A percentile compares a stretch with the other conserved stretches of the same genome.
phyloP scores from a whole-genome alignment of 805 yeast genomes.

The Ogataea degrootiae region DNA sequence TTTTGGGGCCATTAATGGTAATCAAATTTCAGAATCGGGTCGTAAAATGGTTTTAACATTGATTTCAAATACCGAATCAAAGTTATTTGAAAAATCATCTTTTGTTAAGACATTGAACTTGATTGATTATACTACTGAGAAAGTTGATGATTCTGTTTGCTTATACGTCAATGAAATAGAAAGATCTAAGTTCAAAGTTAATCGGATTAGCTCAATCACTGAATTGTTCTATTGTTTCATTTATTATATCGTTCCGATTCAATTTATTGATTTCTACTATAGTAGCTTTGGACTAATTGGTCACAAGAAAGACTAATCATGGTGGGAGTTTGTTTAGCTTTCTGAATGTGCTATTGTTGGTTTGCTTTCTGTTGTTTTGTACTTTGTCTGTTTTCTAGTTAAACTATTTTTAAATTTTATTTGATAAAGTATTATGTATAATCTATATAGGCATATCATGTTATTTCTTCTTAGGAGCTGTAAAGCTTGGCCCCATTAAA shows the following conservation, averaged over 20 bases:
- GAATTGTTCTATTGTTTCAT: not conserved
- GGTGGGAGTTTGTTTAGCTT: not conserved
- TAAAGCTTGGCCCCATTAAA: conserved; percentile 29
- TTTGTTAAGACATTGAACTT: not conserved
- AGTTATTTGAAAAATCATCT: too few relatives aligned
- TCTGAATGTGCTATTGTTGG: too few relatives aligned
- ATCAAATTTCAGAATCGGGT: too few relatives aligned
- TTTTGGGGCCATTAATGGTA: too few relatives aligned
- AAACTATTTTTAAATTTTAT: not conserved
- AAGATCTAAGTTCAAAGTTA: not conserved
- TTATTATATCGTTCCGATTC: not conserved
- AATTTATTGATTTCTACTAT: too few relatives aligned
- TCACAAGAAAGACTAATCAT: not conserved
- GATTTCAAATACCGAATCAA: too few relatives aligned
- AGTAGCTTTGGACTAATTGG: not conserved
- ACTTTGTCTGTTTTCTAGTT: not conserved
- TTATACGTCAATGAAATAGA: not conserved
- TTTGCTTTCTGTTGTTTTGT: too few relatives aligned
- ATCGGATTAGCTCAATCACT: not conserved
- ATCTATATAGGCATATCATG: conserved; percentile 37
- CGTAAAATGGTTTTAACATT: too few relatives aligned
- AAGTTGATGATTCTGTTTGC: not conserved
- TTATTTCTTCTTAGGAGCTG: not conserved
- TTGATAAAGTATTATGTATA: not conserved
- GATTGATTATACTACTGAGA: not conserved